A percentile compares a stretch with the other conserved stretches of the same genome.
Evolutionary conservation across 2,329 filamentous ascomycete species (phyloP).

Genomic region (Daldinia sp.): DNA sequence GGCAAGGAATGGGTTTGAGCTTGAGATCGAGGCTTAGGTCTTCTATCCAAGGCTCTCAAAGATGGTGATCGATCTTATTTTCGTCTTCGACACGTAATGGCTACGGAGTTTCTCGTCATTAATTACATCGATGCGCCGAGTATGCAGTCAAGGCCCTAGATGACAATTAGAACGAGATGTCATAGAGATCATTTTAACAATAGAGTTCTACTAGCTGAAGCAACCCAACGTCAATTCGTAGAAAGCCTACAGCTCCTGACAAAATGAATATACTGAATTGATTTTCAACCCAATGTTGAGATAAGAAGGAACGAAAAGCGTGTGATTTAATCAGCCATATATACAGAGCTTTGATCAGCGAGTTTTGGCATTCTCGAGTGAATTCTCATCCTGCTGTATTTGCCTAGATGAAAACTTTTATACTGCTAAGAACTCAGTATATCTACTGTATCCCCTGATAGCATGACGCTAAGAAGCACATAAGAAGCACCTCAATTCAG

Average conservation of each 20-base stretch:
- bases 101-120: background rate
- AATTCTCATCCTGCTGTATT: no score
- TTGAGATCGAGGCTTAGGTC: conserved; percentile 1
- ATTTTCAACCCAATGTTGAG: background rate
- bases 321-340: background rate
- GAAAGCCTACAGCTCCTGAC: background rate
- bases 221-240: background rate
- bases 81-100: background rate
- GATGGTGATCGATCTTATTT: background rate
- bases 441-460: no score
- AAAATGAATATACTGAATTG: background rate
- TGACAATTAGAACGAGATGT: background rate
- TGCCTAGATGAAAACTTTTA: no score
- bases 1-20: background rate
- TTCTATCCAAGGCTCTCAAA: background rate
- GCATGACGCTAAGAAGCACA: background rate
- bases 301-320: background rate
- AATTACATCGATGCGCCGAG: background rate
- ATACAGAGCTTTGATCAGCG: no score
- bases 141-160: background rate
- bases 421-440: no score
- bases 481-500: background rate
- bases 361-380: no score
- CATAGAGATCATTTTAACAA: background rate
- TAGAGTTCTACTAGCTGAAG: background rate